A percentile compares a stretch with the other conserved stretches of the same genome.
phyloP scores from a whole-genome alignment of 148 eudicot species.

The Chenopodium quinoa region DNA sequence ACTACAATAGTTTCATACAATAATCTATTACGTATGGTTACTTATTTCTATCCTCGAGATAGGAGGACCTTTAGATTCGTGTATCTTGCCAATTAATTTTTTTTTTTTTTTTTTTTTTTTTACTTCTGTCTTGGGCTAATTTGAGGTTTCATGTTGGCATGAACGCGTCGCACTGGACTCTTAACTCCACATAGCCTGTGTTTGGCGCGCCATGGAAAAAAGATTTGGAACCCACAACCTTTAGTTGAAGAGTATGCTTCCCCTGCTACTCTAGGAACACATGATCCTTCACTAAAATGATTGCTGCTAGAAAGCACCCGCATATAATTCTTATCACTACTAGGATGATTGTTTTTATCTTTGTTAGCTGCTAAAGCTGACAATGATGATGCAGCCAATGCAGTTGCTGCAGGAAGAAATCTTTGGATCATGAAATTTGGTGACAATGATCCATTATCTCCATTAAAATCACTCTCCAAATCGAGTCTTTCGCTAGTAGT shows the following conservation, averaged over 20 bases:
- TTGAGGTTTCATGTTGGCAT: constrained; percentile 34
- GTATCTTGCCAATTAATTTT: no score
- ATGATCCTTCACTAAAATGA: constrained; percentile 16
- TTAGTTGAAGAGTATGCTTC: constrained; percentile 34
- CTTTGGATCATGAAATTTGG: constrained; percentile 64
- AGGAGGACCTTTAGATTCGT: no score
- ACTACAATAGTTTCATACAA: not conserved
- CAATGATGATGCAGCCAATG: constrained; percentile 51
- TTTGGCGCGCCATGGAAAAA: constrained; percentile 63
- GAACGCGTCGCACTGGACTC: constrained; percentile 41
- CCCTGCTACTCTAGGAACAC: constrained; percentile 18
- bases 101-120: not conserved
- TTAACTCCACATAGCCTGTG: constrained; percentile 44
- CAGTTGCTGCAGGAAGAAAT: constrained; percentile 68
- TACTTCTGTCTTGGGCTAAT: constrained; percentile 25
- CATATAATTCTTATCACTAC: not conserved
- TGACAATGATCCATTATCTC: constrained; percentile 21
- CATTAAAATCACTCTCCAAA: constrained; percentile 18
- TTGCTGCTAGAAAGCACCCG: not conserved
- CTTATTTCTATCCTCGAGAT: no score
- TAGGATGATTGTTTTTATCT: not conserved
- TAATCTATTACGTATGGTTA: not conserved
- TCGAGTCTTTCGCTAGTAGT: constrained; percentile 23
- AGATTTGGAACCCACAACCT: constrained; percentile 56
- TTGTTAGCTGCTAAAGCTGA: constrained; percentile 23